Conservation (phyloP, 257 asterid species). For the Scutellaria minor region DNA sequence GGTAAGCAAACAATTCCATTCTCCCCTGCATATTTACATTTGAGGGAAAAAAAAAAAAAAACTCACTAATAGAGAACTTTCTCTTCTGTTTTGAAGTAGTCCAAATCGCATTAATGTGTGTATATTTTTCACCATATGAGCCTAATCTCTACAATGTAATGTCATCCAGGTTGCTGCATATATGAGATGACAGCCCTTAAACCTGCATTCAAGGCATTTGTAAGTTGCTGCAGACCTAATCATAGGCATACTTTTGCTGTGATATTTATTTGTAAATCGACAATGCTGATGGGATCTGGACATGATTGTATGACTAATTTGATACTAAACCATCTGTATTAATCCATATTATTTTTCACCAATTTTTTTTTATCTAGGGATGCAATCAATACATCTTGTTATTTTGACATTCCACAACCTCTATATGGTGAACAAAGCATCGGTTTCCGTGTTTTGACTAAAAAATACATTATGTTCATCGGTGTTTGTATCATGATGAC, state of each 20-base stretch:
- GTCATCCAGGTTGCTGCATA: slow-evolving; percentile 84
- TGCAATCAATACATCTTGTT: too few species aligned
- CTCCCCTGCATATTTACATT: slow-evolving; percentile 19
- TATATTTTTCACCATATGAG: slow-evolving; percentile 4
- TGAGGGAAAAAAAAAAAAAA: background rate
- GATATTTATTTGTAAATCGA: slow-evolving; percentile 14
- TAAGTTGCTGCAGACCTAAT: slow-evolving; percentile 54
- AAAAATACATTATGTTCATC: slow-evolving; percentile 7
- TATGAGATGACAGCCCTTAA: slow-evolving; percentile 89
- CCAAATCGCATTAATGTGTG: background rate
- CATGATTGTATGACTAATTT: slow-evolving; percentile 14
- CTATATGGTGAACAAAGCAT: background rate
- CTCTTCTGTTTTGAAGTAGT: slow-evolving; percentile 19
- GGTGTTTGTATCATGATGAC: slow-evolving; percentile 19
- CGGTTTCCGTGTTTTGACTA: background rate
- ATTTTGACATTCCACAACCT: background rate
- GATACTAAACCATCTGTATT: slow-evolving; percentile 17
- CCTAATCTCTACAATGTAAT: slow-evolving; percentile 33
- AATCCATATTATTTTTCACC: background rate
- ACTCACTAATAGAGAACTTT: too few species aligned
- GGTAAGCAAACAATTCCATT: slow-evolving; percentile 51
- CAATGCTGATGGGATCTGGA: slow-evolving; percentile 14
- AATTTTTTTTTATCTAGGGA: too few species aligned
- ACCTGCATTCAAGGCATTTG: slow-evolving; percentile 98
- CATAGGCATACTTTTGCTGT: slow-evolving; percentile 13